Evolutionary conservation across 495 filamentous ascomycete species (phyloP).

Genomic region (Aspergillus sclerotioniger): DNA sequence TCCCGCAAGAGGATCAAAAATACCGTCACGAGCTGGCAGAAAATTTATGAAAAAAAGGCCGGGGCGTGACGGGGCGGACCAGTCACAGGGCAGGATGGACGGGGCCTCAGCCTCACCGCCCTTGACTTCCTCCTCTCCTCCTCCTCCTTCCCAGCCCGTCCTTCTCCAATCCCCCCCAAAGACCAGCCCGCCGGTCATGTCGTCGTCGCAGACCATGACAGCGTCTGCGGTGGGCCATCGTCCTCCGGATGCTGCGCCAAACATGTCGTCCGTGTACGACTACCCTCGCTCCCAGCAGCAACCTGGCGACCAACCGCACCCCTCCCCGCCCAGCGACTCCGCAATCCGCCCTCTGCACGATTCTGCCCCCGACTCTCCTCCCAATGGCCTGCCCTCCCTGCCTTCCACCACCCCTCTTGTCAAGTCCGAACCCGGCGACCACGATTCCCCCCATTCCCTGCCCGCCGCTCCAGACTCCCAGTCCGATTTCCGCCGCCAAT

Average conservation of each 20-base stretch:
- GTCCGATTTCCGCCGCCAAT: conserved; percentile 30
- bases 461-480: conserved; percentile 14
- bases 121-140: conserved; percentile 25
- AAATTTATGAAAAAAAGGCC: conserved; percentile 21
- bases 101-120: conserved; percentile 21
- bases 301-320: conserved; percentile 27
- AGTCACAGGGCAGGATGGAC: conserved; percentile 6
- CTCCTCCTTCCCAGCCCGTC: conserved; percentile 24
- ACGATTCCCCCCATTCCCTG: conserved; percentile 4
- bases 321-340: conserved; percentile 45
- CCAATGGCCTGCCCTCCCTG: conserved; percentile 32
- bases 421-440: conserved; percentile 33
- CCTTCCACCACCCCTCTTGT: conserved; percentile 28
- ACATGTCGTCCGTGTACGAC: conserved; percentile 40
- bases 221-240: conserved; percentile 53
- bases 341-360: conserved; percentile 47
- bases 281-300: conserved; percentile 34
- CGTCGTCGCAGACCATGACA: conserved; percentile 57
- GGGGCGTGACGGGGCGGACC: conserved; percentile 25
- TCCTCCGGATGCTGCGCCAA: conserved; percentile 46
- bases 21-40: conserved; percentile 6
- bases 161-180: conserved; percentile 18
- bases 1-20: background rate
- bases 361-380: conserved; percentile 40
- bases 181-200: conserved; percentile 44